Evolutionary conservation across 2,329 filamentous ascomycete genomes (phyloP).

Genomic region (Anthostomella pinea): DNA sequence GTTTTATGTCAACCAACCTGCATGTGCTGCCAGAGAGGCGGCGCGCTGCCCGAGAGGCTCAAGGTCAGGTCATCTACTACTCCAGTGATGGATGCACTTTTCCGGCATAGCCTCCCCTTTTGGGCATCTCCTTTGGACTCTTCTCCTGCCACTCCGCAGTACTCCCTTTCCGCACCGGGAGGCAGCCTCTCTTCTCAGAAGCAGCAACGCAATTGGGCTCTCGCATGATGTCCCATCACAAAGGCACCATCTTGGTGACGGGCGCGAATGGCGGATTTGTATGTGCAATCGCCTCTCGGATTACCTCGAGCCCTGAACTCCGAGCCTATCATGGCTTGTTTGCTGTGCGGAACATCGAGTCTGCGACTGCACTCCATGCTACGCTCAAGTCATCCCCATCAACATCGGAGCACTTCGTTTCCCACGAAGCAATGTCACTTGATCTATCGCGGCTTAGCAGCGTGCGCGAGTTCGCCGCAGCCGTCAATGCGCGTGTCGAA

Average conservation of each 20-base stretch:
- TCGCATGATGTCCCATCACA: conserved; percentile 12
- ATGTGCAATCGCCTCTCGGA: conserved; percentile 11
- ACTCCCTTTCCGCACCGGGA: too few relatives aligned
- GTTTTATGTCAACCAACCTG: too few relatives aligned
- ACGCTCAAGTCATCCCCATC: too few relatives aligned
- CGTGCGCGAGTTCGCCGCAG: conserved; percentile 15
- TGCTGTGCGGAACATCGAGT: conserved; percentile 13
- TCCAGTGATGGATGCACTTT: too few relatives aligned
- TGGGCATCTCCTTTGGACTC: too few relatives aligned
- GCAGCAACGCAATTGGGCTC: too few relatives aligned
- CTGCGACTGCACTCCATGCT: conserved; percentile 4
- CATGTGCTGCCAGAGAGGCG: too few relatives aligned
- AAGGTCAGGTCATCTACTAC: too few relatives aligned
- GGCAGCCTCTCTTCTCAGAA: too few relatives aligned
- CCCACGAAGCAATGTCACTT: conserved; percentile 11
- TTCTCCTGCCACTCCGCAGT: too few relatives aligned
- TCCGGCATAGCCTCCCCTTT: too few relatives aligned
- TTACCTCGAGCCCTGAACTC: conserved; percentile 4
- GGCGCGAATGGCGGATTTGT: conserved; percentile 23
- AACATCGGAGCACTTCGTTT: conserved; percentile 4
- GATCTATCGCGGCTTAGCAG: conserved; percentile 16
- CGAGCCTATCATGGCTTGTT: conserved; percentile 14
- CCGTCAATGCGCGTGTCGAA: conserved; percentile 18
- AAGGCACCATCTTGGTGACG: conserved; percentile 19
- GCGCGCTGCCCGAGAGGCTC: too few relatives aligned